These are phyloP conservation scores for Trametes cingulata DNA, from an alignment of 768 basidiomycete genomes.

Conservation along the genomic window DNA sequence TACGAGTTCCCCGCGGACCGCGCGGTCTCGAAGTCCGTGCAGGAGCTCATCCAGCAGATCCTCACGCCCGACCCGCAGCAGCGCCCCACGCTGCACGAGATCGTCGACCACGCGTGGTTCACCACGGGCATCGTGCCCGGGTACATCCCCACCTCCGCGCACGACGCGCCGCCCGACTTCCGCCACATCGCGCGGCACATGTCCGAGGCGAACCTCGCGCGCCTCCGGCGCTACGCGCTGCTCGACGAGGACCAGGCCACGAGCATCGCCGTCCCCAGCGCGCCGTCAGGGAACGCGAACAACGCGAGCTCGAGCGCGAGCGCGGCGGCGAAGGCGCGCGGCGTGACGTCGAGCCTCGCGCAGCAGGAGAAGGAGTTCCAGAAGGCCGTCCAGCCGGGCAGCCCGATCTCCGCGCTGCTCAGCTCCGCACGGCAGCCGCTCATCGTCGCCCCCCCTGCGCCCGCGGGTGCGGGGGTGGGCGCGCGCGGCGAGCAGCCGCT, in stretches of 20 bases:
- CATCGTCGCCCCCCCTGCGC: slow-evolving; percentile 52
- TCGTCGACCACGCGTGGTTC: slow-evolving; percentile 86
- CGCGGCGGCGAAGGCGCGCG: slow-evolving; percentile 34
- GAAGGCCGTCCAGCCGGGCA: slow-evolving; percentile 92
- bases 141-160: slow-evolving; percentile 78
- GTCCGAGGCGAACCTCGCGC: slow-evolving; percentile 69
- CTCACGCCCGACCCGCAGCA: slow-evolving; percentile 81
- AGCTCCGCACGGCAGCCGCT: slow-evolving; percentile 88
- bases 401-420: slow-evolving; percentile 89
- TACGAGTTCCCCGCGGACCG: slow-evolving; percentile 89
- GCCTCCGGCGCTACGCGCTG: slow-evolving; percentile 59
- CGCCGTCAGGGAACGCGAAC: too few relatives aligned
- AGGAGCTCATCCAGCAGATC: slow-evolving; percentile 79
- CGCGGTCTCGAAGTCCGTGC: slow-evolving; percentile 66
- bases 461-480: slow-evolving; percentile 35
- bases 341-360: slow-evolving; percentile 62
- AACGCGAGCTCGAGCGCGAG: slow-evolving; percentile 13
- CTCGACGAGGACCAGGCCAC: slow-evolving; percentile 63
- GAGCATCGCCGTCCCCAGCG: slow-evolving; percentile 45
- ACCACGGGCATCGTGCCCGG: slow-evolving; percentile 76
- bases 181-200: slow-evolving; percentile 58
- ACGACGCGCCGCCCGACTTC: slow-evolving; percentile 76
- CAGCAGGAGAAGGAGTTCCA: slow-evolving; percentile 97
- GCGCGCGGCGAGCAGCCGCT: slow-evolving; percentile 42
- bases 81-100: slow-evolving; percentile 82